phyloP scores from a whole-genome alignment of 331 rosid genomes.

The Malus hybrid region DNA sequence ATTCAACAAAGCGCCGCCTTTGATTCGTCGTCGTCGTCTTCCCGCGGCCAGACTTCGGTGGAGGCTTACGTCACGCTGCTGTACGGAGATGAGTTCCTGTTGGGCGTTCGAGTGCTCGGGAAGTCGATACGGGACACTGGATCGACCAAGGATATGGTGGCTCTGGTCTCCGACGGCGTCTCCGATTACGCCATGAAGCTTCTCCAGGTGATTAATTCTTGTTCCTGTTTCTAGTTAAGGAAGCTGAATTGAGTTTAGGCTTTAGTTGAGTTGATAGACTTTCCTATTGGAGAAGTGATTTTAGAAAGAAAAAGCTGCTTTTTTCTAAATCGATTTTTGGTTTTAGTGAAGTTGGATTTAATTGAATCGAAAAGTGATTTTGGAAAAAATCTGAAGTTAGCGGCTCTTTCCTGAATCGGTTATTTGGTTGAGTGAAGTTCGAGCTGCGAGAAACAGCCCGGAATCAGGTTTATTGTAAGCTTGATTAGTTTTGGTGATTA shows the following conservation, averaged over 20 bases:
- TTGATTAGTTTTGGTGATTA: not conserved
- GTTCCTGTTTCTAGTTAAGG: not conserved
- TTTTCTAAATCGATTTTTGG: too few relatives aligned
- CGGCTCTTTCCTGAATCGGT: not conserved
- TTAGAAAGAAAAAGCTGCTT: too few relatives aligned
- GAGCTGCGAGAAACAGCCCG: not conserved
- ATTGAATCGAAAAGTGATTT: not conserved
- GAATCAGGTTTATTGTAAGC: not conserved
- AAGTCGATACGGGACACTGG: slow-evolving; percentile 83
- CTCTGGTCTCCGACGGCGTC: slow-evolving; percentile 87
- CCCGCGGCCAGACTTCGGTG: slow-evolving; percentile 19
- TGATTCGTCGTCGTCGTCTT: slow-evolving; percentile 24
- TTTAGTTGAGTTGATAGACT: not conserved
- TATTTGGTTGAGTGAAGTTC: not conserved
- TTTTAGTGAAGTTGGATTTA: not conserved
- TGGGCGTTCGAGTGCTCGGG: slow-evolving; percentile 96
- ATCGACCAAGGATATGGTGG: slow-evolving; percentile 86
- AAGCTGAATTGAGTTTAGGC: not conserved
- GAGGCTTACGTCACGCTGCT: slow-evolving; percentile 90
- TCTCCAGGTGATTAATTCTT: slow-evolving; percentile 41
- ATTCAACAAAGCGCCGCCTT: slow-evolving; percentile 27
- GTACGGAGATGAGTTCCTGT: slow-evolving; percentile 90
- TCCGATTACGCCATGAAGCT: slow-evolving; percentile 74
- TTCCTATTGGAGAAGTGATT: not conserved
- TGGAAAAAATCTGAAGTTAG: not conserved